Base-by-base conservation (phyloP, 768 basidiomycete genomes). In the Tephrocybe sp. region DNA sequence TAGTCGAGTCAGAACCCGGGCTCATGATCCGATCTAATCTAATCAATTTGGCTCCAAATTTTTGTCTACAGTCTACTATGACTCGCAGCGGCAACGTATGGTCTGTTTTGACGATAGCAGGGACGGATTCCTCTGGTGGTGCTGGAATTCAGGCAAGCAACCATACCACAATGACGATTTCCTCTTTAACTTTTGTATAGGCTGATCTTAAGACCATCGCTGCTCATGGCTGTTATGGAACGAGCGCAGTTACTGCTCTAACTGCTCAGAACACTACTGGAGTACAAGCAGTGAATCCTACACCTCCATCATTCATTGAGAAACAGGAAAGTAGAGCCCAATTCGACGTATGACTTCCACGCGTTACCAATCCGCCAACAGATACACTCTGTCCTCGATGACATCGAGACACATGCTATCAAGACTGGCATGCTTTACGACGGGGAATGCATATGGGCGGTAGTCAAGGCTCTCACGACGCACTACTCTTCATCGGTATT, bases 361-460 rank as follows among this genome's bases (percentile, higher is more conserved):
- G 44, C 31, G 38, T 47, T 34, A 42, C 56, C n/a, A 19, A 3
- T 15, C 11, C n/a, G 15, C n/a, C 58, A n/a, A 7, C 33, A 94
- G 91, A 75, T 95, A 16, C 64, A 61, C 9, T 82, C 83, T 0
- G 78, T 97, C 3, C 62, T 94, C 22, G 73, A 76, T 11, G 94
- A 97, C 61, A 77, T 91, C 30, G 67, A 81, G 4, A 70, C 91
- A 10, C 68, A 74, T 31, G 86, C 83, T 1, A 80, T 97, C 56
- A 97, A 97, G 67, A 89, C 88, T 0, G 94, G 94, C 11, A 95
- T 97, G 94, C 75, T 97, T 0, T 85, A 76, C 58, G 79, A 86
- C 50, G 71, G 76, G 0, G 72, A 68, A 0, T 81, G 74, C 38
- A 79, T 80, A 19, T 67, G 62, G 10, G 71, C 76, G 0, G 74